Conservation (phyloP, 2,329 filamentous ascomycete genomes). For the Chaetomium sp. region DNA sequence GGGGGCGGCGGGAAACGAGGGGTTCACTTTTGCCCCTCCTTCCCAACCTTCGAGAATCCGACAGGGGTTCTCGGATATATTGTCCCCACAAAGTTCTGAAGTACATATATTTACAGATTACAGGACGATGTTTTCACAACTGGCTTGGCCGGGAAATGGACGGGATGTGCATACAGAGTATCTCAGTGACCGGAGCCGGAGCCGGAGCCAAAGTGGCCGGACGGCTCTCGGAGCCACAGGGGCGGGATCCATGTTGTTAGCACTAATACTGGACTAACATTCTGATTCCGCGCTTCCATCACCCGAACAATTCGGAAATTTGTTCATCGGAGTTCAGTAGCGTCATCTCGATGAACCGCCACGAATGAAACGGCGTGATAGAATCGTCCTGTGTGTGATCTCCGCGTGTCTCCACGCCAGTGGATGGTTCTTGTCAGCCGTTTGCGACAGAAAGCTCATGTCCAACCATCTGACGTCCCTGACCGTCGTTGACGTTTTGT, state of each 20-base stretch:
- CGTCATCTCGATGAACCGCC: constrained; percentile 18
- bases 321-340: background rate
- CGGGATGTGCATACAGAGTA: background rate
- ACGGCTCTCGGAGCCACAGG: background rate
- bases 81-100: constrained; percentile 1
- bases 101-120: background rate
- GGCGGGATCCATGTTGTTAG: background rate
- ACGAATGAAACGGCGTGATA: constrained; percentile 18
- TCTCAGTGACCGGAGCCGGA: background rate
- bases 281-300: background rate
- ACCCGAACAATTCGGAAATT: background rate
- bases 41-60: constrained; percentile 2
- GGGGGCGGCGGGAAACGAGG: constrained; percentile 19
- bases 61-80: constrained; percentile 15
- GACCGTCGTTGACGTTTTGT: constrained; percentile 17
- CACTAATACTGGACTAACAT: background rate
- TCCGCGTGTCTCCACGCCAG: constrained; percentile 22
- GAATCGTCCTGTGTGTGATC: constrained; percentile 15
- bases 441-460: constrained; percentile 9
- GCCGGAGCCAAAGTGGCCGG: background rate
- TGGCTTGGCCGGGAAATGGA: background rate
- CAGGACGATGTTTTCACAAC: background rate
- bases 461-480: constrained; percentile 12
- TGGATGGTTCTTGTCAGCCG: constrained; percentile 11
- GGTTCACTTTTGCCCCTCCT: constrained; percentile 28